phyloP scores from a whole-genome alignment of 805 yeast species.

The Clavispora carvajalis region DNA sequence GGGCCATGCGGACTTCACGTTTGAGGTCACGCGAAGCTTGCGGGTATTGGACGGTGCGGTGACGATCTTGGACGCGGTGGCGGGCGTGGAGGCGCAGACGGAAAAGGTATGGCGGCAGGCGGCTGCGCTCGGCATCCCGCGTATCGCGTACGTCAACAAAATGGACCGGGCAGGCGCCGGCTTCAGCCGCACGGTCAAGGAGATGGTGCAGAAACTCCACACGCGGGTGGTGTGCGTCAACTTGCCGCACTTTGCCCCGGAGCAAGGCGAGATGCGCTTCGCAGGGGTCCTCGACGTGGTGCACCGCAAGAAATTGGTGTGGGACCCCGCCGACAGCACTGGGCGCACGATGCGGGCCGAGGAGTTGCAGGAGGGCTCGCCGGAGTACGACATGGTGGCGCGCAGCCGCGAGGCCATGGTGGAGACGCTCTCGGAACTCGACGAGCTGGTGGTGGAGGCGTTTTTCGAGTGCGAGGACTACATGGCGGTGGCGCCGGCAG shows the following conservation, averaged over 20 bases:
- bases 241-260: conserved; percentile 58
- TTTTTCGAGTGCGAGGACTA: conserved; percentile 75
- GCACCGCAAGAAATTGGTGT: conserved; percentile 51
- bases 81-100: conserved; percentile 98
- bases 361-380: conserved; percentile 32
- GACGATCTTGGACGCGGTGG: conserved; percentile 88
- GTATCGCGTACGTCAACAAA: conserved; percentile 78
- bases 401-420: conserved; percentile 69
- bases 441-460: conserved; percentile 70
- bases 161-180: conserved; percentile 98
- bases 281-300: conserved; percentile 74
- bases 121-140: conserved; percentile 58
- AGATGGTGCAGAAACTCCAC: conserved; percentile 67
- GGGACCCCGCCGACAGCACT: conserved; percentile 40
- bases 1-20: conserved; percentile 96
- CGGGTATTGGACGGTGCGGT: conserved; percentile 94
- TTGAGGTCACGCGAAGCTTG: conserved; percentile 85
- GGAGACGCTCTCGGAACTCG: conserved; percentile 79
- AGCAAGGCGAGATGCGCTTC: conserved; percentile 39
- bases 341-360: conserved; percentile 50
- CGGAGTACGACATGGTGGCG: conserved; percentile 43
- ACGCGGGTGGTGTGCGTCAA: conserved; percentile 74
- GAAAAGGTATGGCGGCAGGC: conserved; percentile 97
- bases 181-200: conserved; percentile 82
- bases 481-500: conserved; percentile 50